A percentile compares a stretch with the other conserved stretches of the same genome.
Conservation (phyloP, 1,139 yeast species). For the Pichia sp. region DNA sequence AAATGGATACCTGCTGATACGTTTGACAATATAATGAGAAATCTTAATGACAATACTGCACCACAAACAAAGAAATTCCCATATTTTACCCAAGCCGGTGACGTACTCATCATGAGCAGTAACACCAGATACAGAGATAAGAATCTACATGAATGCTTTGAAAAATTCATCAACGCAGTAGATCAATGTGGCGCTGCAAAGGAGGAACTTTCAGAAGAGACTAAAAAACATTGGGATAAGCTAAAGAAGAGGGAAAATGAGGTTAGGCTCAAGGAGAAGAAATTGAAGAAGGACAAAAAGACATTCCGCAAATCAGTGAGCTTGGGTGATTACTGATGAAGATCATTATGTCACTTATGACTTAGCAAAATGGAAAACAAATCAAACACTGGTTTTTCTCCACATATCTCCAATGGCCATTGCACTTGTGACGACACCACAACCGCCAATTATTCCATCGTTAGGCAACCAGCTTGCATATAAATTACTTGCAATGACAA, state of each 20-base stretch:
- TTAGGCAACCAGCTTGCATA: slow-evolving; percentile 54
- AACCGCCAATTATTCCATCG: slow-evolving; percentile 80
- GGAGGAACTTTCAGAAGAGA: slow-evolving; percentile 13
- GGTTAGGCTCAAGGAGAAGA: slow-evolving; percentile 18
- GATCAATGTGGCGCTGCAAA: slow-evolving; percentile 16
- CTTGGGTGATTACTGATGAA: slow-evolving; percentile 13
- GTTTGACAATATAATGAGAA: slow-evolving; percentile 35
- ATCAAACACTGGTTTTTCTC: slow-evolving; percentile 66
- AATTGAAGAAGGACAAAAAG: slow-evolving; percentile 20
- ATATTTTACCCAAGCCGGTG: slow-evolving; percentile 23
- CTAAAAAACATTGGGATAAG: slow-evolving; percentile 19
- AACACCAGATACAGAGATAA: slow-evolving; percentile 22
- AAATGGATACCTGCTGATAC: slow-evolving; percentile 60
- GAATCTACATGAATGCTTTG: slow-evolving; percentile 22
- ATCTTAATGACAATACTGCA: slow-evolving; percentile 15
- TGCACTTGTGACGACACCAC: slow-evolving; percentile 76
- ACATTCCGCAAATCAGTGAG: slow-evolving; percentile 15
- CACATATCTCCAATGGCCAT: slow-evolving; percentile 75
- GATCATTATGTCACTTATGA: not conserved
- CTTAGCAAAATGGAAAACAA: not conserved
- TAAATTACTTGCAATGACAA: slow-evolving; percentile 67
- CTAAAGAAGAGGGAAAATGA: slow-evolving; percentile 17
- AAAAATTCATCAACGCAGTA: slow-evolving; percentile 21
- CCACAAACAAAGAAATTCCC: slow-evolving; percentile 18
- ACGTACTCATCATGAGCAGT: slow-evolving; percentile 18